A percentile compares a stretch with the other conserved stretches of the same genome.
These are phyloP conservation scores for Solanum chaucha DNA, from an alignment of 257 asterid species.

Conservation along the genomic window DNA sequence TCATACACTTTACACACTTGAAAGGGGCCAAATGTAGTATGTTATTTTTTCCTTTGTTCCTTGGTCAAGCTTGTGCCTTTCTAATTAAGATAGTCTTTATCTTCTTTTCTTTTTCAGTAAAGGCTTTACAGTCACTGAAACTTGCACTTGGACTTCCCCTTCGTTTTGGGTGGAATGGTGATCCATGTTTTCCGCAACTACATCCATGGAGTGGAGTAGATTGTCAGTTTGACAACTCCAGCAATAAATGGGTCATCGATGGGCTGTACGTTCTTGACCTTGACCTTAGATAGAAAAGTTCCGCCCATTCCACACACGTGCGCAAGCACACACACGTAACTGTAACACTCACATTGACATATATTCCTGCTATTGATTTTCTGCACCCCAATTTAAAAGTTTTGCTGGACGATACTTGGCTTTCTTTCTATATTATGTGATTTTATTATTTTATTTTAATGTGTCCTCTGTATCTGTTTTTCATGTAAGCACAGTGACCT, in stretches of 20 bases:
- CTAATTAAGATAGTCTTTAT: not conserved
- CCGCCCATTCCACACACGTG: not conserved
- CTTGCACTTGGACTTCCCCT: constrained; percentile 82
- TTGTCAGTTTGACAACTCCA: constrained; percentile 57
- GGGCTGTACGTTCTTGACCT: constrained; percentile 74
- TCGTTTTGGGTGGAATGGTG: constrained; percentile 98
- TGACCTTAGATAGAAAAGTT: not conserved
- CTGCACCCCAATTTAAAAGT: not conserved
- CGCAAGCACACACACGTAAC: not conserved
- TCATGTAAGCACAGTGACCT: constrained; percentile 52
- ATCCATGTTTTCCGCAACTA: constrained; percentile 96
- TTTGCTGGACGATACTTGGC: not conserved
- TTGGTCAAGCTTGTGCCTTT: not conserved
- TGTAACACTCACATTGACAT: not conserved
- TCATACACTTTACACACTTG: not conserved
- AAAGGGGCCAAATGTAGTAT: not conserved
- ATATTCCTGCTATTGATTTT: not conserved
- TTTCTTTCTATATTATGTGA: not conserved
- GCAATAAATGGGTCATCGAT: constrained; percentile 74
- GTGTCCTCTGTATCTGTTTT: not conserved
- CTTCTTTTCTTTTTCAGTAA: constrained; percentile 32
- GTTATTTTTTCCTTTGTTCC: not conserved
- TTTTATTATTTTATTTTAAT: not conserved
- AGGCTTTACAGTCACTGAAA: constrained; percentile 68
- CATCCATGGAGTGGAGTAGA: constrained; percentile 99